These are phyloP conservation scores for Thalassiosira delicatula DNA, from an alignment of 352 stramenopile species.

Conservation along the genomic window DNA sequence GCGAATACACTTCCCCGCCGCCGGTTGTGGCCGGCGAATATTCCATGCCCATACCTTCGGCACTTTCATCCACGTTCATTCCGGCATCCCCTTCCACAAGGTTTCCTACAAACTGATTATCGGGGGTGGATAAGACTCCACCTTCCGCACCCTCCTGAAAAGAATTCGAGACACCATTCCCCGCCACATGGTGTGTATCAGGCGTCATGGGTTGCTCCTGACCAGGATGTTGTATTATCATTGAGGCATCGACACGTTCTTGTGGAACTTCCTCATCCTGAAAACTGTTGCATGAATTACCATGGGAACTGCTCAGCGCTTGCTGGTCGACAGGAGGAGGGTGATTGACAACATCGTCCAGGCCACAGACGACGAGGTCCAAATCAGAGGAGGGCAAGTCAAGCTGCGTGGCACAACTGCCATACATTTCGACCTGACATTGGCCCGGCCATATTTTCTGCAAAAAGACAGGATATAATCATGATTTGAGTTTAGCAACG, in stretches of 20 bases:
- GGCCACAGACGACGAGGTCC: constrained; percentile 93
- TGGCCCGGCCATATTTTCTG: constrained; percentile 74
- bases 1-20: not conserved
- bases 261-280: not conserved
- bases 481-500: not conserved
- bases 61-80: constrained; percentile 22
- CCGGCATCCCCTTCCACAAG: constrained; percentile 9
- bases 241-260: constrained; percentile 4
- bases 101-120: constrained; percentile 15
- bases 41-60: constrained; percentile 6
- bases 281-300: not conserved
- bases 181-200: constrained; percentile 1
- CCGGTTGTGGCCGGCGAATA: constrained; percentile 14
- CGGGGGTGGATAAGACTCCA: not conserved
- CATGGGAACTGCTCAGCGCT: not conserved
- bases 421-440: constrained; percentile 87
- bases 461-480: not conserved
- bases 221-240: not conserved
- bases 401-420: constrained; percentile 94
- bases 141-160: not conserved
- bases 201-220: constrained; percentile 11
- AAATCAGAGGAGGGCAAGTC: constrained; percentile 96
- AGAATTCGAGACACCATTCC: not conserved
- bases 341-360: constrained; percentile 59
- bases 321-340: not conserved